Base-by-base conservation (phyloP, 2,329 filamentous ascomycete genomes). In the Rutstroemia sydowiana region DNA sequence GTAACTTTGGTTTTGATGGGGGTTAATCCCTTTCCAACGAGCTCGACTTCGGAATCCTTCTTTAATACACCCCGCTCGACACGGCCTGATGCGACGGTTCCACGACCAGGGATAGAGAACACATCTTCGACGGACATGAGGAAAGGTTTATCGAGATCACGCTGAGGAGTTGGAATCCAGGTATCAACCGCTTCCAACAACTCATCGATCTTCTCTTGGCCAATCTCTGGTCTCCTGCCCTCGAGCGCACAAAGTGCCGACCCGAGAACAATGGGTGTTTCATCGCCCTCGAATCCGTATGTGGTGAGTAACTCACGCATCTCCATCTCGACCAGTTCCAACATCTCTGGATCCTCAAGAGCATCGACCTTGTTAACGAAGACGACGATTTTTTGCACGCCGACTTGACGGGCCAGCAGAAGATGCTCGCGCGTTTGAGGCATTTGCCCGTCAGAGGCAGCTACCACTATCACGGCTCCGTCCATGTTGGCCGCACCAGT, bases 341-440 rank as follows among this genome's bases (percentile, higher is more conserved):
- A 82, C 93, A 98, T 98, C 75, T 98, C 93, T 57, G 88, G 87
- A 77, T 98, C 93, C 64, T 97, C 92, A 58, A 98, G 83, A 61
- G 90, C 88, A 71, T 98, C 93, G 69, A 97, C 81, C 82, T 98
- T 98, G 87, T 98, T 98, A 73, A 98, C 93, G 71, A 98, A 98
- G 64, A 98, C 95, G 60, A 98, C 93, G 62, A 97, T 92, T 75
- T 84, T 89, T 79, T 97, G 88, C 62, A 98, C 89, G 80, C 93
- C 93, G 68, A 98, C 92, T 77, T 98, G 93, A 64, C 93, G 90
- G 69, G 93, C 93, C 58, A 98, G 88, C 64, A 98, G 83, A 74
- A 98, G 79, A 77, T 98, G 93, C 77, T 98, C 93, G 74, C 93
- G 83, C 61, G 93, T 98, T 82, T 98, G 95, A 66, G 93, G 93